Conservation (phyloP, 495 filamentous ascomycete species). For the Aspergillus saccharolyticus region DNA sequence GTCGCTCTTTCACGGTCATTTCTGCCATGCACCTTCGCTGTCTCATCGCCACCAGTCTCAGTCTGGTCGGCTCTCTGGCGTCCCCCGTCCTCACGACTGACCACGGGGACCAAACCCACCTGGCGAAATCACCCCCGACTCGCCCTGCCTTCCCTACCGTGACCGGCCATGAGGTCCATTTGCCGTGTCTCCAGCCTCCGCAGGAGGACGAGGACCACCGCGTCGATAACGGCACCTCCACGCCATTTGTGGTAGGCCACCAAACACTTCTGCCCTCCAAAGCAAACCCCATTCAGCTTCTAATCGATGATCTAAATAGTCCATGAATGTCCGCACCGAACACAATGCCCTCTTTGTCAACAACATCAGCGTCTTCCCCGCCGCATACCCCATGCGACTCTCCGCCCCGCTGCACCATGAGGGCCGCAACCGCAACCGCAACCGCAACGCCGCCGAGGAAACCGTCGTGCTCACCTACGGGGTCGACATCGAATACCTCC, state of each 20-base stretch:
- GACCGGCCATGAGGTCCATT: constrained; percentile 3
- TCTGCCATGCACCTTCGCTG: neutral
- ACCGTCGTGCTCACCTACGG: neutral
- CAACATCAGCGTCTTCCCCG: constrained; percentile 1
- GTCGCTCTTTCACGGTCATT: neutral
- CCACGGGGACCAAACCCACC: neutral
- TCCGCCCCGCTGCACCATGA: neutral
- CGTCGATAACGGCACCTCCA: neutral
- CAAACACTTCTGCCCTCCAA: neutral
- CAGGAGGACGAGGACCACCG: neutral
- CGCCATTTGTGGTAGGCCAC: neutral
- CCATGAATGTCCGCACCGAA: neutral
- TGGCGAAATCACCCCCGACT: neutral
- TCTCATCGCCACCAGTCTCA: neutral
- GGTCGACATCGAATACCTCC: neutral
- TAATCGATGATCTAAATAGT: too few species aligned
- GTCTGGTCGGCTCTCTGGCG: neutral
- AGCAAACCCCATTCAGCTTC: too few species aligned
- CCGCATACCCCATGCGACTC: neutral
- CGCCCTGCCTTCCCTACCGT: neutral
- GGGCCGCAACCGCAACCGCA: neutral
- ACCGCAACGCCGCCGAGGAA: neutral
- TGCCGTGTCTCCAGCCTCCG: neutral
- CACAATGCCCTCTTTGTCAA: neutral
- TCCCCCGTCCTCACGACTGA: neutral